These are phyloP conservation scores for Combretum micranthum DNA, from an alignment of 345 rosid species.

Conservation along the genomic window DNA sequence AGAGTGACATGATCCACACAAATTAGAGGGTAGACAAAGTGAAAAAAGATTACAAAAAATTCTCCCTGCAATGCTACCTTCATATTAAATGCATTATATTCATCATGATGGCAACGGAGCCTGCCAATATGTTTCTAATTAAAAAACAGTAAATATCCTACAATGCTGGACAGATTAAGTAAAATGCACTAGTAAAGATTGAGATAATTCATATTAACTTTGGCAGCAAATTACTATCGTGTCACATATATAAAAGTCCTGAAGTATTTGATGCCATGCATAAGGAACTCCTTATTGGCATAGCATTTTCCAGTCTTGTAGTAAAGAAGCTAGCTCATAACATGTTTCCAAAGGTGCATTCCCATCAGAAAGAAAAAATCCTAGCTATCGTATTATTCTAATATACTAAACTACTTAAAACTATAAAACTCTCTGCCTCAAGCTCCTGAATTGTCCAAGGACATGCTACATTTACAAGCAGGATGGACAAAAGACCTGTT, in stretches of 20 bases:
- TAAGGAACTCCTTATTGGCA: no score
- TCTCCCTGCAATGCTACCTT: slow-evolving; percentile 53
- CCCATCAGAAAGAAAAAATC: no score
- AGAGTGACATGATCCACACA: slow-evolving; percentile 12
- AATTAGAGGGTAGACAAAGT: slow-evolving; percentile 16
- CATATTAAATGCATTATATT: slow-evolving; percentile 38
- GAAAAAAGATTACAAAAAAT: slow-evolving; percentile 30
- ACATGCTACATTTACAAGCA: slow-evolving; percentile 81
- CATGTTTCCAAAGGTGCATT: no score
- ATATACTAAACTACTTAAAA: slow-evolving; percentile 32
- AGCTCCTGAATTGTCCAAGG: slow-evolving; percentile 41
- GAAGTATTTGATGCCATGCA: no score
- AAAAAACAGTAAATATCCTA: no score
- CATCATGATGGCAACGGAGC: slow-evolving; percentile 52
- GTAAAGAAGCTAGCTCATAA: no score
- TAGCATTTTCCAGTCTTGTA: no score
- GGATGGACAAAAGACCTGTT: slow-evolving; percentile 95
- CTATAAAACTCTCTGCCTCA: slow-evolving; percentile 19
- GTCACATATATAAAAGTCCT: no score
- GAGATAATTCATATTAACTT: no score
- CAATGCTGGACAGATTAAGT: no score
- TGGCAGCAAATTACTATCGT: no score
- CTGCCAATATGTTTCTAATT: slow-evolving; percentile 48
- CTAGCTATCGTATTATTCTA: slow-evolving; percentile 20
- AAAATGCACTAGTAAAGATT: no score